Evolutionary conservation across 2,329 filamentous ascomycete species (phyloP).

Genomic region (Ramichloridium luteum): DNA sequence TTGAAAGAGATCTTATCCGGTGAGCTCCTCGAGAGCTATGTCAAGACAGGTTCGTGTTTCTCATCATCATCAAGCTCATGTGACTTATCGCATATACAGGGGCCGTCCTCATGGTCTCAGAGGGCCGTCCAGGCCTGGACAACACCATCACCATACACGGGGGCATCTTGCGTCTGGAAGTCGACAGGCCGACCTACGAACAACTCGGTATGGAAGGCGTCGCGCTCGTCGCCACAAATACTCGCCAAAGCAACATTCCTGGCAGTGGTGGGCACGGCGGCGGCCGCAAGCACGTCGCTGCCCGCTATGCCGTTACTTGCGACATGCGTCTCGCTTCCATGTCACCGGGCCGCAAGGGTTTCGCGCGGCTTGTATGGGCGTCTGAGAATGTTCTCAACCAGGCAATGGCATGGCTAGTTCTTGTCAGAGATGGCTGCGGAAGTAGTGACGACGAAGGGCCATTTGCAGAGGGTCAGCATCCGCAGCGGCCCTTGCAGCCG

Average conservation of each 20-base stretch:
- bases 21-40: conserved; percentile 70
- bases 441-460: conserved; percentile 6
- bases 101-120: conserved; percentile 73
- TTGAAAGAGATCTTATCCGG: conserved; percentile 59
- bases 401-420: conserved; percentile 66
- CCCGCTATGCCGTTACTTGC: conserved; percentile 63
- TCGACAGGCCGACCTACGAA: conserved; percentile 75
- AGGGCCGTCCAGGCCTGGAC: conserved; percentile 54
- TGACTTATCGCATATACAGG: no score
- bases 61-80: conserved; percentile 28
- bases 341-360: conserved; percentile 71
- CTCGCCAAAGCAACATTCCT: no score
- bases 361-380: conserved; percentile 65
- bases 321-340: conserved; percentile 65
- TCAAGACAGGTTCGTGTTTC: conserved; percentile 43
- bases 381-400: conserved; percentile 62
- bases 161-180: conserved; percentile 62
- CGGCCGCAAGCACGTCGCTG: conserved; percentile 52
- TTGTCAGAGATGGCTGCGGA: conserved; percentile 38
- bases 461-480: conserved; percentile 23
- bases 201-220: conserved; percentile 62
- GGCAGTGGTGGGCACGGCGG: no score
- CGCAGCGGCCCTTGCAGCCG: conserved; percentile 18
- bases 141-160: conserved; percentile 59
- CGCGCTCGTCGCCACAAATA: conserved; percentile 46